Evolutionary conservation across 1,284 basidiomycete genomes (phyloP), one percentile per base, ranked within the genome.

Genomic region (Leccinum subfulvum): DNA sequence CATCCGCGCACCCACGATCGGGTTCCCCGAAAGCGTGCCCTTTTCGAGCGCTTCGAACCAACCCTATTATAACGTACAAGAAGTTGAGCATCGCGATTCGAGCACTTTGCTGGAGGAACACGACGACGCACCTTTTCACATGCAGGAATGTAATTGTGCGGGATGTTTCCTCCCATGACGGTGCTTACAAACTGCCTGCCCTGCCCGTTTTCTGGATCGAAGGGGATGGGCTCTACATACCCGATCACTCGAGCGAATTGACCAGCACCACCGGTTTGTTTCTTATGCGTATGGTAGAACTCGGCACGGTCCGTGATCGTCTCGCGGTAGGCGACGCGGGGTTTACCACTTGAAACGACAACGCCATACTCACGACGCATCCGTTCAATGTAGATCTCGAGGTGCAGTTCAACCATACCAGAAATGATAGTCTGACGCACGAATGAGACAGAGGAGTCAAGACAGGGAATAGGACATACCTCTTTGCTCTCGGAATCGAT

Each of bases 341-440:
- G 97, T 78, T 97, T 97, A 64, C 97, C 97, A 2, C 97, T 98
- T 10, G 88, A 85, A 74, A 95, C 98, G 39, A 94, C 88, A 28
- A 97, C 94, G 66, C 93, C 94, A 81, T 99, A 99, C 79, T 99
- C 97, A 64, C 97, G 90, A 69, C 89, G 90, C 95, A 99, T 98
- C 53, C 97, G 92, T 78, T 99, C 97, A 65, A 98, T 97, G 79
- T 99, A 99, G 73, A 99, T 98, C 75, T 99, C 97, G 28, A 99
- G 86, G 75, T 99, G 97, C 10, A 99, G 86, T 78, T 99, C 97
- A 33, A 97, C 97, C 97, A 99, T 99, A 18, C 97, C 97, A 39
- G 94, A 97, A 66, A 99, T 98, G 76, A 99, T 99, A n/a, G 97
- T 99, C 91, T 94, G 68, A 3, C 44, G 30, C 2, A 8, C 1